Conservation (phyloP, 2,329 filamentous ascomycete genomes). For the Nigrospora sphaerica region DNA sequence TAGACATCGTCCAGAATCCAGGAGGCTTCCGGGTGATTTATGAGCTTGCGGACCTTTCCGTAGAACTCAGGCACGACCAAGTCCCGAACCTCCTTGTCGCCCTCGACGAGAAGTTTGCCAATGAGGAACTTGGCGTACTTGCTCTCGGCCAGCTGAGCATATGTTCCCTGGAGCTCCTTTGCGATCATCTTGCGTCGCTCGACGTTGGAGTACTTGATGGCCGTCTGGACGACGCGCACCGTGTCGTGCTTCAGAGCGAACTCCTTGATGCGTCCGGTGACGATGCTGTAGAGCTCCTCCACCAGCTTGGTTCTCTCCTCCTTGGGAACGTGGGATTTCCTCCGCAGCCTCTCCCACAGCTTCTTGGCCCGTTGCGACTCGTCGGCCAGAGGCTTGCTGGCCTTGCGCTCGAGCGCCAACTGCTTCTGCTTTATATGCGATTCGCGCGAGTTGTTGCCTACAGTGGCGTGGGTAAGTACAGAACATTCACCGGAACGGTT, state of each 20-base stretch:
- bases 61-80: slow-evolving; percentile 92
- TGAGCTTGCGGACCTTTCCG: slow-evolving; percentile 83
- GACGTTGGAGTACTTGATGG: slow-evolving; percentile 86
- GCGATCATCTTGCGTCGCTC: slow-evolving; percentile 84
- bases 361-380: slow-evolving; percentile 86
- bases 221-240: slow-evolving; percentile 92
- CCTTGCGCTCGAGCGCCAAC: slow-evolving; percentile 80
- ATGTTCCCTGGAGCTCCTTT: slow-evolving; percentile 76
- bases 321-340: slow-evolving; percentile 87
- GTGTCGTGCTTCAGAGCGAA: slow-evolving; percentile 98
- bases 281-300: slow-evolving; percentile 82
- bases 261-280: slow-evolving; percentile 85
- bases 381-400: slow-evolving; percentile 88
- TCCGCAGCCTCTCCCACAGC: slow-evolving; percentile 87
- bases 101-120: slow-evolving; percentile 90
- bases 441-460: slow-evolving; percentile 68
- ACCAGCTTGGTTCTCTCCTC: slow-evolving; percentile 85
- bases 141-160: slow-evolving; percentile 81
- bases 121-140: slow-evolving; percentile 97
- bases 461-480: neutral
- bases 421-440: slow-evolving; percentile 90
- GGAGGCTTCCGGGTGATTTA: slow-evolving; percentile 91
- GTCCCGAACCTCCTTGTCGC: slow-evolving; percentile 79
- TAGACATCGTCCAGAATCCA: slow-evolving; percentile 99
- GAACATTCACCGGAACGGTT: too few relatives aligned